Percentiles rank a stretch among this genome's conserved stretches.
These are phyloP conservation scores for Tolypocladium ovalisporum DNA, from an alignment of 2,329 filamentous ascomycete species.

Conservation along the genomic window DNA sequence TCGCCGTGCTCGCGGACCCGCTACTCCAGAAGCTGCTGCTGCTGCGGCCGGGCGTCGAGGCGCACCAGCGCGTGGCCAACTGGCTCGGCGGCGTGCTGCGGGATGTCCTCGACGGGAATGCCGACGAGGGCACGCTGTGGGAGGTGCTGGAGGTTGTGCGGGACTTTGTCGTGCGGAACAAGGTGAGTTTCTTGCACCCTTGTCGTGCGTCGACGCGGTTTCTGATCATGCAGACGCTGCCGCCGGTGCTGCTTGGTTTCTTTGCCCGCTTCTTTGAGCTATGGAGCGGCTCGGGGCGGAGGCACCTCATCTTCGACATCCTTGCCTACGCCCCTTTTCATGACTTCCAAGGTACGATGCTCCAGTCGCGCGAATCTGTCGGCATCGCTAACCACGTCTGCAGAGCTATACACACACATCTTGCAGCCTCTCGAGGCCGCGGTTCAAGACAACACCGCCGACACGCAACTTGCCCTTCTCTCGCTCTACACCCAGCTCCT, in stretches of 20 bases:
- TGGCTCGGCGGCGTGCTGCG: constrained; percentile 48
- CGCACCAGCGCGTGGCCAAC: constrained; percentile 40
- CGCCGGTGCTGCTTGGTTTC: constrained; percentile 36
- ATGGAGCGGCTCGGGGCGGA: constrained; percentile 52
- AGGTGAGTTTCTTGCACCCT: constrained; percentile 27
- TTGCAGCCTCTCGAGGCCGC: constrained; percentile 41
- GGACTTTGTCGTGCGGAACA: constrained; percentile 44
- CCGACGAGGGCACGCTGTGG: constrained; percentile 34
- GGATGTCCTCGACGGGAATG: constrained; percentile 42
- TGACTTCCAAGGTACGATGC: constrained; percentile 41
- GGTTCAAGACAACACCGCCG: constrained; percentile 34
- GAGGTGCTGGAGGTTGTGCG: constrained; percentile 45
- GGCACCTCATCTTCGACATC: constrained; percentile 44
- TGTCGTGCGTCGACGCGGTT: neutral
- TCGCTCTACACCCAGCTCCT: constrained; percentile 58
- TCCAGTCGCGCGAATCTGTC: neutral
- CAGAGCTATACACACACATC: constrained; percentile 39
- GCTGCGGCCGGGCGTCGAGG: constrained; percentile 45
- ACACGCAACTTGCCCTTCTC: constrained; percentile 50
- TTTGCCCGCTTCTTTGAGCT: constrained; percentile 40
- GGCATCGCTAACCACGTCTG: neutral
- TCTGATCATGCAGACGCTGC: constrained; percentile 25
- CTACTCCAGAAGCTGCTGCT: constrained; percentile 68
- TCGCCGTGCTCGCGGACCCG: constrained; percentile 65
- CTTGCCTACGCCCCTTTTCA: constrained; percentile 43